Percentiles rank a stretch among this genome's conserved stretches.
These are phyloP conservation scores for Iris macrosiphon DNA, from an alignment of 106 monocot genomes.

Conservation along the genomic window DNA sequence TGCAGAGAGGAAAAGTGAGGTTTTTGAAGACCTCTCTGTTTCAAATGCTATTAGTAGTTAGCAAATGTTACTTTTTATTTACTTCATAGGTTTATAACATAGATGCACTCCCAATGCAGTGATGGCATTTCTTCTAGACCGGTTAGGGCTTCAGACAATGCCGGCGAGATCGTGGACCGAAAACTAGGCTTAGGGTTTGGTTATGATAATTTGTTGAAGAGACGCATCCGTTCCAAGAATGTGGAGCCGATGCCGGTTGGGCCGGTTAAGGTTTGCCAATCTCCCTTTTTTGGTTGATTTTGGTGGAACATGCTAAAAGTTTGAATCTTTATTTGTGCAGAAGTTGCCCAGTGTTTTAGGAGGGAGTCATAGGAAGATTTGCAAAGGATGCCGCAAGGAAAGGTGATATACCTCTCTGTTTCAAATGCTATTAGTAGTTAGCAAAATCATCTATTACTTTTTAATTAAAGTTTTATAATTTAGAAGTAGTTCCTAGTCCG, in stretches of 20 bases:
- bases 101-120: no score
- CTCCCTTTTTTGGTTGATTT: neutral
- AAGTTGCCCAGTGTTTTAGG: slow-evolving; percentile 34
- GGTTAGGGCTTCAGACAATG: slow-evolving; percentile 11
- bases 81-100: no score
- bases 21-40: no score
- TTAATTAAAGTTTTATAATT: no score
- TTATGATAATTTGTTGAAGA: slow-evolving; percentile 6
- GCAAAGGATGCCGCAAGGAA: slow-evolving; percentile 37
- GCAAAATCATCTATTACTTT: no score
- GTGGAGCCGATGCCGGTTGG: slow-evolving; percentile 43
- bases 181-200: slow-evolving; percentile 34
- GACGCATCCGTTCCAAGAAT: slow-evolving; percentile 86
- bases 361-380: slow-evolving; percentile 21
- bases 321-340: slow-evolving; percentile 18
- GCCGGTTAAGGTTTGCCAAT: slow-evolving; percentile 29
- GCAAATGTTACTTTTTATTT: no score
- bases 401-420: neutral
- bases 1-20: slow-evolving; percentile 34
- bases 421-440: neutral
- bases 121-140: slow-evolving; percentile 58
- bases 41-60: no score
- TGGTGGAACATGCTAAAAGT: neutral
- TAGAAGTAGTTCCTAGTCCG: no score
- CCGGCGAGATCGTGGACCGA: slow-evolving; percentile 4